phyloP scores from a whole-genome alignment of 371 early-diverging fungal genomes.

The Mucor lusitanicus region DNA sequence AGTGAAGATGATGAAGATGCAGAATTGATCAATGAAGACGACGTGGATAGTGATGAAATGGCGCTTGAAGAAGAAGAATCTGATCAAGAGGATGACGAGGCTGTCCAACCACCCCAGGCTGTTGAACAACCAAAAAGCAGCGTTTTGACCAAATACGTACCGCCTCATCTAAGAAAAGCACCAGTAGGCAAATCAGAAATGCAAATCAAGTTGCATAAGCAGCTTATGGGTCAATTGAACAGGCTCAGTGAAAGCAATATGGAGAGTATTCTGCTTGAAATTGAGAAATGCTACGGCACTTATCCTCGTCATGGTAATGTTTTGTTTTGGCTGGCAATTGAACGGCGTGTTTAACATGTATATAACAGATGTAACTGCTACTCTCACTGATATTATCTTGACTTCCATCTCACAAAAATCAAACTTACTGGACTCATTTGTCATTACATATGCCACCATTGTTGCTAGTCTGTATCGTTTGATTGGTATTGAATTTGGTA shows the following conservation, averaged over 20 bases:
- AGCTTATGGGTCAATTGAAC: slow-evolving; percentile 87
- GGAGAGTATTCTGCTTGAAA: slow-evolving; percentile 78
- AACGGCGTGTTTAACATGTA: neutral
- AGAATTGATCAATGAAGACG: slow-evolving; percentile 3
- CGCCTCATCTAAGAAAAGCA: slow-evolving; percentile 84
- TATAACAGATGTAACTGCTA: slow-evolving; percentile 78
- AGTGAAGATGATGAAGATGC: slow-evolving; percentile 4
- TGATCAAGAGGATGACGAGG: slow-evolving; percentile 14
- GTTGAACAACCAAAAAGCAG: neutral
- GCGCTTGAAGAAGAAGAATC: slow-evolving; percentile 17
- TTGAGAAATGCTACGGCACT: slow-evolving; percentile 79
- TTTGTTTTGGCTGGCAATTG: neutral
- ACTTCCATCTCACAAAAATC: slow-evolving; percentile 76
- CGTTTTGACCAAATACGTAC: slow-evolving; percentile 67
- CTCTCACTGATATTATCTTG: slow-evolving; percentile 76
- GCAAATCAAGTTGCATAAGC: slow-evolving; percentile 69
- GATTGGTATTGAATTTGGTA: slow-evolving; percentile 86
- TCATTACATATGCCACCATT: slow-evolving; percentile 85
- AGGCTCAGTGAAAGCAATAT: slow-evolving; percentile 90
- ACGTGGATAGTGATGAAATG: slow-evolving; percentile 16
- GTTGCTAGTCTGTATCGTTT: slow-evolving; percentile 79
- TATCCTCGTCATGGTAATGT: slow-evolving; percentile 80
- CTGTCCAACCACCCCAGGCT: neutral
- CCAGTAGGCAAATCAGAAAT: slow-evolving; percentile 60
- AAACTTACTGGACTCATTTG: slow-evolving; percentile 88